Conservation (phyloP, 495 filamentous ascomycete species). For the Hyaloscypha finlandica region DNA sequence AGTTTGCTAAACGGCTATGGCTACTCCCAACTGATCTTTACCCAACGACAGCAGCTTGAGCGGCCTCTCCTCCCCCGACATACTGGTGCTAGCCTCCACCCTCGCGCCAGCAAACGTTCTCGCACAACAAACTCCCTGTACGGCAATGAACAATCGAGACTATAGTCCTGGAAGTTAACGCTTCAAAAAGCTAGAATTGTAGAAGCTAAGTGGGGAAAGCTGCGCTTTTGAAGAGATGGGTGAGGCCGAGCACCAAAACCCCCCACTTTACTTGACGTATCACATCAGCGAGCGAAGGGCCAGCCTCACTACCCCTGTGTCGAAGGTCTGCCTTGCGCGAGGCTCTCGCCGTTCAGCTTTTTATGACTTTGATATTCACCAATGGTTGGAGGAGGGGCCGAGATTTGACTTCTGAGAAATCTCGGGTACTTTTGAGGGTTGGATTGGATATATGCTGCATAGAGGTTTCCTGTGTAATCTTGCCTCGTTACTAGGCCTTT, state of each 20-base stretch:
- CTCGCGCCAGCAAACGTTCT: neutral
- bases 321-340: neutral
- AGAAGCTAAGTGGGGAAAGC: neutral
- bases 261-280: neutral
- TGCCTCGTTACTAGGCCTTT: no score
- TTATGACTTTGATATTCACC: neutral
- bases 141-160: no score
- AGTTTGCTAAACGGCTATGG: constrained; percentile 15
- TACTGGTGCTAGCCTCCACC: neutral
- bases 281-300: neutral
- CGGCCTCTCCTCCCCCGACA: neutral
- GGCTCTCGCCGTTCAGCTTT: neutral
- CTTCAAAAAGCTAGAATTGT: neutral
- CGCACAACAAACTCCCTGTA: neutral
- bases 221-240: neutral
- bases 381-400: neutral
- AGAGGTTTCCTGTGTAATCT: no score
- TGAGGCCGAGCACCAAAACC: neutral
- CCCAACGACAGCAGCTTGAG: neutral
- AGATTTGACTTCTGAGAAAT: no score
- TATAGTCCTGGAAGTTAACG: no score
- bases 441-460: no score
- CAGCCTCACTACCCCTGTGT: neutral
- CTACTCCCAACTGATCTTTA: neutral
- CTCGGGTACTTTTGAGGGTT: no score